A percentile compares a stretch with the other conserved stretches of the same genome.
phyloP scores from a whole-genome alignment of 2,329 filamentous ascomycete genomes.

The Talaromyces islandicus region DNA sequence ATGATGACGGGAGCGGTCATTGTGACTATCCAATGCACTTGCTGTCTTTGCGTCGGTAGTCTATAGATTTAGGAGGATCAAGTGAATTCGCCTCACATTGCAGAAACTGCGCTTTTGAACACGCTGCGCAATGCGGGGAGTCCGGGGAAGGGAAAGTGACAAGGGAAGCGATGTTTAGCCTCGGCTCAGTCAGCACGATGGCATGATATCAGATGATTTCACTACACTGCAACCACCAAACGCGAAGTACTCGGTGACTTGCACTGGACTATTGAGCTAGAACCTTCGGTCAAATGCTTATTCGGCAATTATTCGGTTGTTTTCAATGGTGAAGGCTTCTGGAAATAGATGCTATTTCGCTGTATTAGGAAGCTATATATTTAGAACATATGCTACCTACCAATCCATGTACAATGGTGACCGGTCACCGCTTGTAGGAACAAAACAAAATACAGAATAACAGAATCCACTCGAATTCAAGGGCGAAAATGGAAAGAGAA shows the following conservation, averaged over 20 bases:
- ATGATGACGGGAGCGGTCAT: constrained; percentile 18
- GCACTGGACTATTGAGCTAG: too few species aligned
- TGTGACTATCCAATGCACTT: not conserved
- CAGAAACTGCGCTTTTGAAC: not conserved
- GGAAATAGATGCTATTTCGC: not conserved
- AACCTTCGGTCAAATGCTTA: not conserved
- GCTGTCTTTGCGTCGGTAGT: not conserved
- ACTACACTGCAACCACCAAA: not conserved
- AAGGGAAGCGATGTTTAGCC: not conserved
- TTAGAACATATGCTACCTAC: constrained; percentile 1
- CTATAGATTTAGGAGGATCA: not conserved
- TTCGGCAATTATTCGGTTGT: not conserved
- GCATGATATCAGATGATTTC: not conserved
- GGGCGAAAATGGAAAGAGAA: not conserved
- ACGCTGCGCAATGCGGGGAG: not conserved
- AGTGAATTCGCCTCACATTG: not conserved
- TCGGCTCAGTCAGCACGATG: not conserved
- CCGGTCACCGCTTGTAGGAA: constrained; percentile 4
- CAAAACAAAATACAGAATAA: not conserved
- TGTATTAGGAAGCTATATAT: not conserved
- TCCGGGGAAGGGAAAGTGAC: not conserved
- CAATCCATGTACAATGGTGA: constrained; percentile 3
- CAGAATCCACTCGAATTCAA: constrained; percentile 1
- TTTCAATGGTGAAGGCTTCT: not conserved
- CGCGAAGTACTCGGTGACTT: too few species aligned